Evolutionary conservation across 345 rosid genomes (phyloP), one percentile per base, ranked within the genome.

Genomic region (Syzygium jambos): DNA sequence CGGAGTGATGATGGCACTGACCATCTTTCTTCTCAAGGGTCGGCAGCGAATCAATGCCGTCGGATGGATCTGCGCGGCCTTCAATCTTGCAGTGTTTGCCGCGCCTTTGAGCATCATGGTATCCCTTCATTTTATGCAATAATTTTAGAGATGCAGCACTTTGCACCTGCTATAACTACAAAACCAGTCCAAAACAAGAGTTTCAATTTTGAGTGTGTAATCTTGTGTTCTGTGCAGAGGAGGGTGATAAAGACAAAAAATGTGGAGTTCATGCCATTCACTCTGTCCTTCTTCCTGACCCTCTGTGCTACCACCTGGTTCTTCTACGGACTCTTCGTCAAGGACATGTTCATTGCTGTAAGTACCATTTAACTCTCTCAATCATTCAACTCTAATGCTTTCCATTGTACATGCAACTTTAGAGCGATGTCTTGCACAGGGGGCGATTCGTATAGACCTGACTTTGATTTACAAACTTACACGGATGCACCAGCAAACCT

Each of bases 181-280:
- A 83, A 4, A 13, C 52, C 85, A 22, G n/a, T 52, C 85, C 85
- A 27, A 49, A 49, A 43, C 85, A 25, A 6, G 34, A 38, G 54
- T 43, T 51, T 65, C 65, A 27, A 27, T 11, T 65, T 27, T 7
- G 78, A 41, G 34, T 7, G 34, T 21, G n/a, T 11, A 84, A 52
- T 30, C 19, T 27, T 13, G 19, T 82, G 52, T 86, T 11, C 65
- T 23, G 23, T 90, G 88, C 95, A 97, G 98, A 94, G 93, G 84
- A 90, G 89, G 87, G 98, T 98, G 30, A 93, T 98, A 51, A 93
- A 86, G 90, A 96, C 98, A 14, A 96, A 91, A 87, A 96, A 98
- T 88, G 99, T 95, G 77, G 98, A 97, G 89, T 94, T 90, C 94
- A 96, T 97, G 99, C 97, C 99, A n/a, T 89, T 96, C 86, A 84